Evolutionary conservation across 2,329 filamentous ascomycete genomes (phyloP).

Genomic region (Neospermospora avenae): DNA sequence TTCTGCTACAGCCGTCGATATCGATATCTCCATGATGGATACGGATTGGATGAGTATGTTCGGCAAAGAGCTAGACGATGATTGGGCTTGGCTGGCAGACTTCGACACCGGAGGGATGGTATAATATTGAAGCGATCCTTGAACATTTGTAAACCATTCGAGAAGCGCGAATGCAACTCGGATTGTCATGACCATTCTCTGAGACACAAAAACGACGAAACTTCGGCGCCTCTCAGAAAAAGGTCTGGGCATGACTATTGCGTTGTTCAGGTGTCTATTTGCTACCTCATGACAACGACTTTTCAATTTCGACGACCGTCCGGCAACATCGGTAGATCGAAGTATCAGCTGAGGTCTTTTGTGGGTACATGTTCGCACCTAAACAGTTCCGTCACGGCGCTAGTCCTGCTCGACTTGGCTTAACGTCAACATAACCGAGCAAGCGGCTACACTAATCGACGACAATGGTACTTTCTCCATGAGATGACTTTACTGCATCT

Average conservation of each 20-base stretch:
- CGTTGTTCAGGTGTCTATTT: too few species aligned
- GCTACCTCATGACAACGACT: too few species aligned
- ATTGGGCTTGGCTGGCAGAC: slow-evolving; percentile 22
- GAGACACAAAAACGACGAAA: neutral
- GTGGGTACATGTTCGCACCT: neutral
- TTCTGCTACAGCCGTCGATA: neutral
- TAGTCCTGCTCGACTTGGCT: neutral
- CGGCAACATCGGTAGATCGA: too few species aligned
- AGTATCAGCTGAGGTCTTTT: neutral
- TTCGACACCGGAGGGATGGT: neutral
- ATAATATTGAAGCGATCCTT: neutral
- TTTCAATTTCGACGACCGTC: neutral
- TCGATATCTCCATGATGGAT: slow-evolving; percentile 15
- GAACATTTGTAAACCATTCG: neutral
- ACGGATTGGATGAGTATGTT: slow-evolving; percentile 17
- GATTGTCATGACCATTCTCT: neutral
- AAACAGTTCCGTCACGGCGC: neutral
- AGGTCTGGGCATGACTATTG: too few species aligned
- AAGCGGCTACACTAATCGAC: neutral
- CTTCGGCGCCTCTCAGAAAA: too few species aligned
- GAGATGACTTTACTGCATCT: too few species aligned
- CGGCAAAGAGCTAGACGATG: slow-evolving; percentile 7
- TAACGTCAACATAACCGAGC: neutral
- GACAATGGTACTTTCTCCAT: too few species aligned
- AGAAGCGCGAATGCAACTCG: neutral